A percentile compares a stretch with the other conserved stretches of the same genome.
phyloP scores from a whole-genome alignment of 257 asterid genomes.

The Solanum paucissectum region DNA sequence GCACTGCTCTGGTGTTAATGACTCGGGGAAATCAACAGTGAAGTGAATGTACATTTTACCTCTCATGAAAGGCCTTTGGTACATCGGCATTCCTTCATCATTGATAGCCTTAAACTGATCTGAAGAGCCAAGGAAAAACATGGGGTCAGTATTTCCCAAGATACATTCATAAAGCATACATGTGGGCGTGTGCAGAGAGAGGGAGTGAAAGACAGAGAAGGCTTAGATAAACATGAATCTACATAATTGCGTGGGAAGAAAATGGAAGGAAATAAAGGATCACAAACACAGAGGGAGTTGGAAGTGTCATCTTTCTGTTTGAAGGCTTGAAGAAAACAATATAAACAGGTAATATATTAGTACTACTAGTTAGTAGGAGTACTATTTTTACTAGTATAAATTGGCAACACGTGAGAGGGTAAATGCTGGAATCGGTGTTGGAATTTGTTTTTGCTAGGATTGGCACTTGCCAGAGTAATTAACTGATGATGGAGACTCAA shows the following conservation, averaged over 20 bases:
- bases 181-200: background rate
- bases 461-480: background rate
- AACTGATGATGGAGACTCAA: background rate
- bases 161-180: background rate
- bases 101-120: slow-evolving; percentile 80
- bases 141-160: background rate
- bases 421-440: background rate
- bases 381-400: background rate
- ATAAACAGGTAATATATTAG: background rate
- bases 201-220: background rate
- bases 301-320: background rate
- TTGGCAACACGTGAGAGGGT: background rate
- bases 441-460: background rate
- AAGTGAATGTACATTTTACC: slow-evolving; percentile 73
- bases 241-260: background rate
- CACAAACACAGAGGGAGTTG: background rate
- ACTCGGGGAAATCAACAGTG: slow-evolving; percentile 67
- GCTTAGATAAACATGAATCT: background rate
- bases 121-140: slow-evolving; percentile 6
- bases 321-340: background rate
- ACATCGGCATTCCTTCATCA: slow-evolving; percentile 92
- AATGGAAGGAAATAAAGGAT: background rate
- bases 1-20: slow-evolving; percentile 46
- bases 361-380: background rate
- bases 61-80: slow-evolving; percentile 72